Evolutionary conservation across 1,284 basidiomycete genomes (phyloP).

Genomic region (Ceratobasidium sp.): DNA sequence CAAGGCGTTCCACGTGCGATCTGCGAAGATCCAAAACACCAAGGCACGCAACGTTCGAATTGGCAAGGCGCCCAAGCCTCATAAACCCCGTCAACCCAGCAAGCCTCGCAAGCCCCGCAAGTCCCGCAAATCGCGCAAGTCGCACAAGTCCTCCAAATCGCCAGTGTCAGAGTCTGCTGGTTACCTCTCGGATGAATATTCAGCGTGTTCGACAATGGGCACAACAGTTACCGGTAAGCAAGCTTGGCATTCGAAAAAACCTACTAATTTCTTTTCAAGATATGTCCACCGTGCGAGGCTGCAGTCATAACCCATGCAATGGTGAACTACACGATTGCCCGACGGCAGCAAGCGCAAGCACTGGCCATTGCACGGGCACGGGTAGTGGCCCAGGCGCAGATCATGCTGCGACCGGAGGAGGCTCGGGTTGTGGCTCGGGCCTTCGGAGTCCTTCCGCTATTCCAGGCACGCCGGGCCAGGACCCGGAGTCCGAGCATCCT

Average conservation of each 20-base stretch:
- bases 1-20: neutral
- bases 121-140: neutral
- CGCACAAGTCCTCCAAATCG: neutral
- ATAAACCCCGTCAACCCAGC: neutral
- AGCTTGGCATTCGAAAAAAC: neutral
- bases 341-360: neutral
- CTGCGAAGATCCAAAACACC: neutral
- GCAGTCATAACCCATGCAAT: neutral
- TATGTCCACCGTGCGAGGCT: neutral
- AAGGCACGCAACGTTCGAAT: constrained; percentile 6
- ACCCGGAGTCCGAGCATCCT: neutral
- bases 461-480: neutral
- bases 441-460: too few relatives aligned
- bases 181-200: neutral
- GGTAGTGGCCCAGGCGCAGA: neutral
- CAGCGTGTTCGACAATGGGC: neutral
- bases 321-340: neutral
- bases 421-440: too few relatives aligned
- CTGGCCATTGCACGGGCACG: neutral
- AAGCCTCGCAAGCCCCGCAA: neutral
- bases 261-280: neutral
- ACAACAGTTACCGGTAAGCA: neutral
- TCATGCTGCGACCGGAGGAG: too few relatives aligned
- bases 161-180: neutral
- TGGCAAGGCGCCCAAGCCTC: too few relatives aligned